Percentiles rank a stretch among this genome's conserved stretches.
These are phyloP conservation scores for Zygoascus meyerae DNA, from an alignment of 1,139 yeast species.

Conservation along the genomic window DNA sequence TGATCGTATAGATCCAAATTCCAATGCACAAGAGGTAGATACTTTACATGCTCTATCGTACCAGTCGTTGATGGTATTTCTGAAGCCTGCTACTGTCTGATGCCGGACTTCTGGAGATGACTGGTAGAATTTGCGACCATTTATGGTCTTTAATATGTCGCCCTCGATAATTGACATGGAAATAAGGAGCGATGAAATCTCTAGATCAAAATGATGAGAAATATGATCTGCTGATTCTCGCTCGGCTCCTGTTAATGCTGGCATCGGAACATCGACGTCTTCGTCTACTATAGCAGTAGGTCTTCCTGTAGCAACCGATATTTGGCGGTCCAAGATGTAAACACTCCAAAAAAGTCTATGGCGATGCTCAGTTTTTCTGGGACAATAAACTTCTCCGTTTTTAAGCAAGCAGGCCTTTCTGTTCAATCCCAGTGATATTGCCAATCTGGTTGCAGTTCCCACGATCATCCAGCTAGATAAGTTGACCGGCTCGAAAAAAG, in stretches of 20 bases:
- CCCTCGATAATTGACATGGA: neutral
- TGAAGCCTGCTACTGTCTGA: neutral
- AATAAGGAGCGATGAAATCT: neutral
- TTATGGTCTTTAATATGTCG: neutral
- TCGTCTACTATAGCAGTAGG: neutral
- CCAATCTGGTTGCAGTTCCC: neutral
- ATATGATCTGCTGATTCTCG: neutral
- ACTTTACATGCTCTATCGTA: neutral
- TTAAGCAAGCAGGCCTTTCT: neutral
- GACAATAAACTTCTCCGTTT: neutral
- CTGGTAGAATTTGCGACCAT: neutral
- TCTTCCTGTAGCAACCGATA: neutral
- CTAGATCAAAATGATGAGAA: neutral
- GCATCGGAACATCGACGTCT: neutral
- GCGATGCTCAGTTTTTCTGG: slow-evolving; percentile 1
- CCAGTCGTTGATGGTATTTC: neutral
- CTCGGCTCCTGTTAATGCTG: neutral
- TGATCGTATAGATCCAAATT: neutral
- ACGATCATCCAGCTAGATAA: slow-evolving; percentile 1
- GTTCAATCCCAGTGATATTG: neutral
- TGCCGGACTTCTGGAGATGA: neutral
- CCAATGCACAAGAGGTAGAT: neutral
- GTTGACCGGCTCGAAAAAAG: neutral
- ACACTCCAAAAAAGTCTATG: slow-evolving; percentile 1
- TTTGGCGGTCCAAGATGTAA: neutral